Conservation (phyloP, 2,329 filamentous ascomycete species). For the Colletotrichum spinosum region DNA sequence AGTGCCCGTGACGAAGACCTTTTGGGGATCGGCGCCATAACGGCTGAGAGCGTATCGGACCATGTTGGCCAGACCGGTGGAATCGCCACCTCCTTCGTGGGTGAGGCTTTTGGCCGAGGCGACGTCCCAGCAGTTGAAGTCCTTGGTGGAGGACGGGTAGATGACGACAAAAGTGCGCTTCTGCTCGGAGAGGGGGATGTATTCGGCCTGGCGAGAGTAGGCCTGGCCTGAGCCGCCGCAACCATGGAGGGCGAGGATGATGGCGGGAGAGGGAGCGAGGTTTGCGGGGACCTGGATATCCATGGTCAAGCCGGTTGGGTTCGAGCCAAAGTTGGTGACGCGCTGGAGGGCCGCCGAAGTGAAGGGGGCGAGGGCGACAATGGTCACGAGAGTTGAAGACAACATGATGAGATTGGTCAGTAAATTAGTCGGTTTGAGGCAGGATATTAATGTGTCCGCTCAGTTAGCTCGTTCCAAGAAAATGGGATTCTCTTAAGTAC, state of each 20-base stretch:
- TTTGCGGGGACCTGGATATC: slow-evolving; percentile 31
- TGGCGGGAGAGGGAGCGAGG: slow-evolving; percentile 21
- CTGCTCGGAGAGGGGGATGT: slow-evolving; percentile 49
- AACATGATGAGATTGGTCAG: background rate
- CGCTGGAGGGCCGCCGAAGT: slow-evolving; percentile 22
- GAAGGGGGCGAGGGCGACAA: slow-evolving; percentile 4
- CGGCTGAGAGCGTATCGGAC: slow-evolving; percentile 58
- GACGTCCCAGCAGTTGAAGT: slow-evolving; percentile 62
- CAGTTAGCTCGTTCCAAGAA: no score
- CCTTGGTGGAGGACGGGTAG: slow-evolving; percentile 42
- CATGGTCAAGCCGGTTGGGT: slow-evolving; percentile 37
- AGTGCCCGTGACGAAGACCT: slow-evolving; percentile 59
- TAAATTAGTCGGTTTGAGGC: no score
- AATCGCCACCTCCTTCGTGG: slow-evolving; percentile 61
- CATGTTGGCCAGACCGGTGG: slow-evolving; percentile 61
- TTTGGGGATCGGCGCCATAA: slow-evolving; percentile 56
- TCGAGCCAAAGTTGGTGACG: slow-evolving; percentile 31
- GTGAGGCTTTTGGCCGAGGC: slow-evolving; percentile 54
- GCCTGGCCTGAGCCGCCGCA: slow-evolving; percentile 36
- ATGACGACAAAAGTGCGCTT: slow-evolving; percentile 57
- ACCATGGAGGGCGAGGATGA: slow-evolving; percentile 35
- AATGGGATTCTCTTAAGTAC: no score
- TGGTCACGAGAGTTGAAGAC: slow-evolving; percentile 7
- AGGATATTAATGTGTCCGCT: no score
- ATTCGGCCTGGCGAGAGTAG: slow-evolving; percentile 29